A percentile compares a stretch with the other conserved stretches of the same genome.
phyloP scores from a whole-genome alignment of 306 rosid species.

The Amphicarpaea edgeworthii region DNA sequence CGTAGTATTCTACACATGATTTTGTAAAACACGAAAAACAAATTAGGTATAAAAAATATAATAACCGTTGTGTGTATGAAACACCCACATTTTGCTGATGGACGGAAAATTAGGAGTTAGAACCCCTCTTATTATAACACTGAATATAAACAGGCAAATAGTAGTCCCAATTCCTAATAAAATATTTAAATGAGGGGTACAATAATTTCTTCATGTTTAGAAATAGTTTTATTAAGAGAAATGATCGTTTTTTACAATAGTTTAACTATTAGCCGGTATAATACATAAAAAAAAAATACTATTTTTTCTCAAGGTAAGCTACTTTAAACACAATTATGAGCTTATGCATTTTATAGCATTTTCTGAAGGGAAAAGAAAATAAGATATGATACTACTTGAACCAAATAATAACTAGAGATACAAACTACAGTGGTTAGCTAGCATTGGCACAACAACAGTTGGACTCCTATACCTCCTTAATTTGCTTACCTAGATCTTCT shows the following conservation, averaged over 20 bases:
- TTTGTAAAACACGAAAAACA: background rate
- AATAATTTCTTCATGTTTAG: background rate
- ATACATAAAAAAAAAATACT: background rate
- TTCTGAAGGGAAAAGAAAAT: background rate
- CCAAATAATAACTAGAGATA: constrained; percentile 24
- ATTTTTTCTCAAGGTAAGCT: background rate
- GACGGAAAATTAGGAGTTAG: background rate
- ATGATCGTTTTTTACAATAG: background rate
- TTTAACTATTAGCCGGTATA: background rate
- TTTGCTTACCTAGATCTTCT: constrained; percentile 41
- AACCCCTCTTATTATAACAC: background rate
- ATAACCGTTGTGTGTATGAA: background rate
- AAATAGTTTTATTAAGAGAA: background rate
- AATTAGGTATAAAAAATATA: background rate
- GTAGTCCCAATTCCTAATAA: constrained; percentile 18
- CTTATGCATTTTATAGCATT: constrained; percentile 20
- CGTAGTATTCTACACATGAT: no score
- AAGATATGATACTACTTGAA: background rate
- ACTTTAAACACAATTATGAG: background rate
- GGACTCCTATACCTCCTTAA: constrained; percentile 24
- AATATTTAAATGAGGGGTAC: constrained; percentile 11
- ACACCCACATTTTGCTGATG: background rate
- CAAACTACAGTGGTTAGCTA: constrained; percentile 38
- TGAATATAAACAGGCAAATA: background rate
- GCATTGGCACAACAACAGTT: constrained; percentile 33